phyloP scores from a whole-genome alignment of 2,329 filamentous ascomycete genomes.

The Colletotrichum brevisporum region DNA sequence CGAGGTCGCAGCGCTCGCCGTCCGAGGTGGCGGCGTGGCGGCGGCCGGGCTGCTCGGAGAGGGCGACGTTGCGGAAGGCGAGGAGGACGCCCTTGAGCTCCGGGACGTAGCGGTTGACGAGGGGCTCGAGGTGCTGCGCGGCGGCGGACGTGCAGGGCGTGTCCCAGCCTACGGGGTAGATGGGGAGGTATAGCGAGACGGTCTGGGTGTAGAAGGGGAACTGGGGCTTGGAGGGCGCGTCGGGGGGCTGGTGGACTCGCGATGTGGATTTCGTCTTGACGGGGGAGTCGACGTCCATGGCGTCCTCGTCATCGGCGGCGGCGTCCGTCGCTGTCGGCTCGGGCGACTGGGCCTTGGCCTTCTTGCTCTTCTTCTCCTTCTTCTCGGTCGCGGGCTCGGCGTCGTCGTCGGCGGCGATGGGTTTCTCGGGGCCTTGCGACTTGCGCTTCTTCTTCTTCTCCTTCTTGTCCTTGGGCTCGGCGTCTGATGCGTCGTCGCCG shows the following conservation, averaged over 20 bases:
- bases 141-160: constrained; percentile 79
- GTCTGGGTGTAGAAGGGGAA: constrained; percentile 86
- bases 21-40: constrained; percentile 61
- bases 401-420: constrained; percentile 4
- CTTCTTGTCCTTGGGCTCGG: constrained; percentile 51
- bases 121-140: constrained; percentile 80
- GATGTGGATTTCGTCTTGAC: constrained; percentile 47
- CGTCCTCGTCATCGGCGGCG: constrained; percentile 46
- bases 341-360: constrained; percentile 43
- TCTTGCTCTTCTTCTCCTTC: constrained; percentile 47
- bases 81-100: constrained; percentile 81
- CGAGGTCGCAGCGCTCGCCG: constrained; percentile 58
- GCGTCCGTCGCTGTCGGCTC: constrained; percentile 33
- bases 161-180: constrained; percentile 79
- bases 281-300: constrained; percentile 57
- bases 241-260: constrained; percentile 54
- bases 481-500: constrained; percentile 46
- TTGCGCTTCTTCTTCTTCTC: constrained; percentile 53
- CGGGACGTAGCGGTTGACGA: constrained; percentile 83
- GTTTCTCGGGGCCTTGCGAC: constrained; percentile 42
- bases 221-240: constrained; percentile 55
- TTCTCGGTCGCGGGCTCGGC: constrained; percentile 32
- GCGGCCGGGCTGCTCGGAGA: constrained; percentile 72
- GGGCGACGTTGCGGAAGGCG: constrained; percentile 77
- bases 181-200: constrained; percentile 83